A percentile compares a stretch with the other conserved stretches of the same genome.
Evolutionary conservation across 306 rosid genomes (phyloP).

Genomic region (Malus domestica): ASM211411v1 NC_041802.1:2041001-2041500

Average conservation of each 20-base stretch:
- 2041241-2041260: not conserved
- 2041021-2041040: constrained; percentile 61
- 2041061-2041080: constrained; percentile 26
- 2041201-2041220: not conserved
- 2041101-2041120: not conserved
- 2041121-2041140: not conserved
- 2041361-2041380: no score
- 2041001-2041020: constrained; percentile 68
- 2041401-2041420: no score
- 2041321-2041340: no score
- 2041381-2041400: no score
- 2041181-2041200: not conserved
- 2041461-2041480: not conserved
- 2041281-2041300: not conserved
- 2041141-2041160: no score
- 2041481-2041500: not conserved
- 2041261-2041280: not conserved
- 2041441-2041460: no score
- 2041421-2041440: not conserved
- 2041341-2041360: no score
- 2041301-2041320: no score
- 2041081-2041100: constrained; percentile 26
- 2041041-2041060: constrained; percentile 33
- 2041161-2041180: not conserved
- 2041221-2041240: not conserved